Percentiles rank a stretch among this genome's conserved stretches.
Conservation (phyloP, 495 filamentous ascomycete genomes). For the Rhizodiscina lignyota region DNA sequence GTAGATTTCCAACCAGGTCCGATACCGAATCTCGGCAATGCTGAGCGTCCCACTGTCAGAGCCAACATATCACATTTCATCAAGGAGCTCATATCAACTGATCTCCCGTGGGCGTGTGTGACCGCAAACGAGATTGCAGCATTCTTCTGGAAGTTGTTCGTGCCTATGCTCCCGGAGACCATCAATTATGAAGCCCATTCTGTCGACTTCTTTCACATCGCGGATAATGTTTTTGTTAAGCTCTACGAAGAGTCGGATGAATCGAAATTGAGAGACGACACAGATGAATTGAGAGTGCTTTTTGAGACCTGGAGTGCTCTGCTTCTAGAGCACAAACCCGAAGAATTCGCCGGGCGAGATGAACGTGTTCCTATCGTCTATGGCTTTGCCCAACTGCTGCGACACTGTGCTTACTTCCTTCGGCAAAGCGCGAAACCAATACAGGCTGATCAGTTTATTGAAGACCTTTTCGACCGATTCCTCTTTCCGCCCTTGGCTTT, state of each 20-base stretch:
- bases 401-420: slow-evolving; percentile 17
- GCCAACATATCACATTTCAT: too few species aligned
- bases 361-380: slow-evolving; percentile 29
- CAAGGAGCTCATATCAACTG: too few species aligned
- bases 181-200: slow-evolving; percentile 27
- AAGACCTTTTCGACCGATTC: slow-evolving; percentile 45
- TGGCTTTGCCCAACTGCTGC: slow-evolving; percentile 29
- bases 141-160: slow-evolving; percentile 13
- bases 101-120: too few species aligned
- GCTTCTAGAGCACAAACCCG: slow-evolving; percentile 28
- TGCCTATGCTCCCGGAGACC: slow-evolving; percentile 29
- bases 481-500: slow-evolving; percentile 47
- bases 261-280: slow-evolving; percentile 6
- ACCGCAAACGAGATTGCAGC: too few species aligned
- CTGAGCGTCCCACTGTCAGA: too few species aligned
- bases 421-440: slow-evolving; percentile 9
- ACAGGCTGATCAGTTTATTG: slow-evolving; percentile 25
- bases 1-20: too few species aligned
- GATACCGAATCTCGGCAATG: too few species aligned
- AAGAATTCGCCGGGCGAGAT: slow-evolving; percentile 33
- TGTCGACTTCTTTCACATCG: slow-evolving; percentile 39
- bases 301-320: slow-evolving; percentile 11
- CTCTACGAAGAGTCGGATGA: slow-evolving; percentile 10
- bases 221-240: slow-evolving; percentile 11
- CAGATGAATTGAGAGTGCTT: background rate